Percentiles rank a stretch among this genome's conserved stretches.
Conservation (phyloP, 768 basidiomycete species). For the Mycena epipterygia region DNA sequence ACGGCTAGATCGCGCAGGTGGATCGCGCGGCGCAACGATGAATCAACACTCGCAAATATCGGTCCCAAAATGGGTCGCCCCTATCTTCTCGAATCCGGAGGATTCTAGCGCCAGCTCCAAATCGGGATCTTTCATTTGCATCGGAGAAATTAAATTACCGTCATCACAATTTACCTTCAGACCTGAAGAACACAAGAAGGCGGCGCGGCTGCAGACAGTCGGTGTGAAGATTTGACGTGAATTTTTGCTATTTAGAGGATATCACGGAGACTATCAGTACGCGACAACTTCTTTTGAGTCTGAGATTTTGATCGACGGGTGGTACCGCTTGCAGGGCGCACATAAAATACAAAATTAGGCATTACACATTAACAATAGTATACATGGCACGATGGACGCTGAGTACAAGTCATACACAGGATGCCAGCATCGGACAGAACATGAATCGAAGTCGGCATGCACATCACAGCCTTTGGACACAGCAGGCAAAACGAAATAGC, state of each 20-base stretch:
- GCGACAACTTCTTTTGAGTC: conserved; percentile 9
- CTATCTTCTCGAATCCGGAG: not conserved
- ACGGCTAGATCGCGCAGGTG: no score
- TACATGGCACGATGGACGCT: not conserved
- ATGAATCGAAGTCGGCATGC: conserved; percentile 5
- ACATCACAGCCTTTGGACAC: conserved; percentile 7
- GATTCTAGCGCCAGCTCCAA: not conserved
- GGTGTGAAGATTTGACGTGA: not conserved
- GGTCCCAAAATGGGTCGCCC: not conserved
- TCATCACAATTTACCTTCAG: not conserved
- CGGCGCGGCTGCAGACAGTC: not conserved
- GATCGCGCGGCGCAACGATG: not conserved
- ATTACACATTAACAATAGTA: conserved; percentile 11
- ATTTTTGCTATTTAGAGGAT: conserved; percentile 1
- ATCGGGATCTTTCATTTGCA: not conserved
- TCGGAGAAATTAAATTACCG: not conserved
- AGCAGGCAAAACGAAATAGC: not conserved
- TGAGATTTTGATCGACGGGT: not conserved
- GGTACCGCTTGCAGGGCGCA: not conserved
- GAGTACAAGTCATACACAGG: not conserved
- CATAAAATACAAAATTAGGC: conserved; percentile 11
- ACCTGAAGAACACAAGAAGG: not conserved
- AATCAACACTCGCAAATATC: not conserved
- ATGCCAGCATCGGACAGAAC: not conserved
- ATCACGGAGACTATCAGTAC: conserved; percentile 13